Evolutionary conservation across 257 asterid species (phyloP).

Genomic region (Handroanthus guayacan): DNA sequence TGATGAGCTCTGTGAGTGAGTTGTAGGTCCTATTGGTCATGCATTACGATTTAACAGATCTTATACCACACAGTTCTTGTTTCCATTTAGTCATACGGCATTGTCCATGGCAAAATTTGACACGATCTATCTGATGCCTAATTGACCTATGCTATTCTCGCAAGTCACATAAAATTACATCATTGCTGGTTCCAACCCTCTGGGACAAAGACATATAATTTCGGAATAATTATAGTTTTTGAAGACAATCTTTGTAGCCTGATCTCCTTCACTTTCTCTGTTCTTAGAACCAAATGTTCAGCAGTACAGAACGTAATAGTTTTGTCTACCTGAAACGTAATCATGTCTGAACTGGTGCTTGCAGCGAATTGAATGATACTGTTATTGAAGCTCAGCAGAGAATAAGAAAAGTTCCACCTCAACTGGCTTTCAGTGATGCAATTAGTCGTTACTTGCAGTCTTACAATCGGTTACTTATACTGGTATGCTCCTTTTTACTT

Average conservation of each 20-base stretch:
- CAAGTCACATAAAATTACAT: conserved; percentile 20
- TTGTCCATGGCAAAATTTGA: background rate
- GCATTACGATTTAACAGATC: background rate
- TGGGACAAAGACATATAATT: background rate
- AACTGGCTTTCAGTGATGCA: conserved; percentile 57
- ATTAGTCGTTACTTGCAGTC: conserved; percentile 59
- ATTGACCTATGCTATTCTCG: background rate
- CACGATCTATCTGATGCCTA: background rate
- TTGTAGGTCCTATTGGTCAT: background rate
- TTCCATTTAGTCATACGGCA: background rate
- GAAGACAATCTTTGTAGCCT: background rate
- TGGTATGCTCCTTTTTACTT: conserved; percentile 52
- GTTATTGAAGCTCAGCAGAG: conserved; percentile 83
- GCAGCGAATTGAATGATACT: conserved; percentile 84
- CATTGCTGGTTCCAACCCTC: conserved; percentile 17
- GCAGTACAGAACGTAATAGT: background rate
- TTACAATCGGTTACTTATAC: conserved; percentile 71
- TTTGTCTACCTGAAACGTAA: conserved; percentile 24
- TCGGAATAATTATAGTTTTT: background rate
- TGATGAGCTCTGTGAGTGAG: background rate
- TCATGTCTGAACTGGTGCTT: conserved; percentile 20
- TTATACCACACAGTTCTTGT: background rate
- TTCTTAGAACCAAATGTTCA: conserved; percentile 19
- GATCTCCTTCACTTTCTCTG: background rate
- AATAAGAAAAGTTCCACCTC: conserved; percentile 69